A percentile compares a stretch with the other conserved stretches of the same genome.
These are phyloP conservation scores for Chalciporus piperatoides DNA, from an alignment of 1,284 basidiomycete genomes.

Conservation along the genomic window DNA sequence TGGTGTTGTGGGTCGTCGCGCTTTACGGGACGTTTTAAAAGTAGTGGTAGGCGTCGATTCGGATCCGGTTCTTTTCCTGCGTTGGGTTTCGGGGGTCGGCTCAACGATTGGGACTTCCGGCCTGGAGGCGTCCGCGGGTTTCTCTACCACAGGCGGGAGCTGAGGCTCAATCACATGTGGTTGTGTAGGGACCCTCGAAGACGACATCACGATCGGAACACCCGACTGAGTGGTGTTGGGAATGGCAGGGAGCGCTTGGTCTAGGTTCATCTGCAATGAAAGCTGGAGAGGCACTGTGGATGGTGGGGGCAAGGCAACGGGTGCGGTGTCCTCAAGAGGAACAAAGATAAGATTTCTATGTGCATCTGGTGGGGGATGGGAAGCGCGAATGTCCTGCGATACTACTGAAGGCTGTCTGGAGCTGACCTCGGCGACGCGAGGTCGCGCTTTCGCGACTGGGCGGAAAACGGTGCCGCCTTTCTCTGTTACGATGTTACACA, in stretches of 20 bases:
- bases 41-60: constrained; percentile 12
- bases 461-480: constrained; percentile 69
- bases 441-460: constrained; percentile 57
- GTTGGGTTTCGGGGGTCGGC: constrained; percentile 3
- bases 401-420: constrained; percentile 37
- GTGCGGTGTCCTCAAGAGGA: background rate
- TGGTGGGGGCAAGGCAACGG: constrained; percentile 21
- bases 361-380: constrained; percentile 12
- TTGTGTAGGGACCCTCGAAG: constrained; percentile 14
- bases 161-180: constrained; percentile 3
- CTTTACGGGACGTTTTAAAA: constrained; percentile 25
- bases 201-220: constrained; percentile 23
- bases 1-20: constrained; percentile 45
- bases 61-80: constrained; percentile 14
- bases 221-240: constrained; percentile 7
- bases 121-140: constrained; percentile 3
- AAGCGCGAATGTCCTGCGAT: constrained; percentile 28
- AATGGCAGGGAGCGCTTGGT: constrained; percentile 3
- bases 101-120: constrained; percentile 7
- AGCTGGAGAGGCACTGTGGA: constrained; percentile 16
- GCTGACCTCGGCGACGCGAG: constrained; percentile 26
- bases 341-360: background rate
- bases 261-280: constrained; percentile 4
- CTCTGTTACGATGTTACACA: constrained; percentile 40
- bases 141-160: background rate